Evolutionary conservation across 2,329 filamentous ascomycete genomes (phyloP).

Genomic region (Fusarium bulbicola): DNA sequence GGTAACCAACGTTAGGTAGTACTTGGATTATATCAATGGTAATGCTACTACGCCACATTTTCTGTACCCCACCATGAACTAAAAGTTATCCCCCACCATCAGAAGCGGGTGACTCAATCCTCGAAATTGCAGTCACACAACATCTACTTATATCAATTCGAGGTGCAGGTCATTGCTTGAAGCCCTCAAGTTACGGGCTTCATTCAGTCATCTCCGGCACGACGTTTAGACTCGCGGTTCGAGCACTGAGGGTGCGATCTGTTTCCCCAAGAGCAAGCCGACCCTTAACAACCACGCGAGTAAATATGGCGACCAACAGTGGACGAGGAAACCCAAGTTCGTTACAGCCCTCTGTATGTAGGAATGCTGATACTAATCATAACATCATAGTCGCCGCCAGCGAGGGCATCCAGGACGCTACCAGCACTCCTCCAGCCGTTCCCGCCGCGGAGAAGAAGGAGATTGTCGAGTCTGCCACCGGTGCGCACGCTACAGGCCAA

Average conservation of each 20-base stretch:
- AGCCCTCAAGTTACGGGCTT: constrained; percentile 51
- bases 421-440: constrained; percentile 52
- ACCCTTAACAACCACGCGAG: constrained; percentile 53
- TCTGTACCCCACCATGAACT: constrained; percentile 34
- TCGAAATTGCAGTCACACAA: constrained; percentile 30
- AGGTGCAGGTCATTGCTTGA: constrained; percentile 41
- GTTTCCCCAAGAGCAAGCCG: constrained; percentile 59
- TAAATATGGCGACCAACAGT: constrained; percentile 68
- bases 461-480: constrained; percentile 47
- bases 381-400: constrained; percentile 51
- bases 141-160: constrained; percentile 31
- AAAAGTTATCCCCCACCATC: constrained; percentile 29
- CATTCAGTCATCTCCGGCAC: constrained; percentile 48
- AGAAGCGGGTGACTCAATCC: constrained; percentile 41
- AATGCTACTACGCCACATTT: constrained; percentile 17
- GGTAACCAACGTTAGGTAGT: background rate
- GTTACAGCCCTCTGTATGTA: background rate
- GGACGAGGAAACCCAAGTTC: constrained; percentile 55
- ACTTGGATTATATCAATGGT: background rate
- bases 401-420: constrained; percentile 53
- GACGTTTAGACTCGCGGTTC: constrained; percentile 61
- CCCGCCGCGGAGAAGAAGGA: constrained; percentile 52
- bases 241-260: constrained; percentile 68
- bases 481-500: constrained; percentile 42
- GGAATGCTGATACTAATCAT: constrained; percentile 33